These are phyloP conservation scores for Phaeoacremonium minimum DNA, from an alignment of 2,329 filamentous ascomycete species.

Conservation along the genomic window DNA sequence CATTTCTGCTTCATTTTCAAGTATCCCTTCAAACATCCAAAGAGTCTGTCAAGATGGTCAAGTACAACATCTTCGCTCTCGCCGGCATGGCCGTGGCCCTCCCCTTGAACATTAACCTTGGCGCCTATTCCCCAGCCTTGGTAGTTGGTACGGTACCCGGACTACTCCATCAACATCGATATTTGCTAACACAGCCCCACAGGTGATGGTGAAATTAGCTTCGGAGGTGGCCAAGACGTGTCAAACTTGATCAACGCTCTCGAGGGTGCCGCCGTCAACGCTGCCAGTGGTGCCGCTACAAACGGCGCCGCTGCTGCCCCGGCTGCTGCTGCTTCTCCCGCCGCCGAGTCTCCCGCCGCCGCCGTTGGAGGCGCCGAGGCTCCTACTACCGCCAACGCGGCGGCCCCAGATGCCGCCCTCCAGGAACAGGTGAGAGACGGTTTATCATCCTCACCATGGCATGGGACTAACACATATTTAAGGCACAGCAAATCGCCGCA, in stretches of 20 bases:
- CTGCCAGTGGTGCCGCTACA: conserved; percentile 21
- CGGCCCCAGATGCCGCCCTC: conserved; percentile 24
- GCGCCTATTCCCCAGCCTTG: conserved; percentile 38
- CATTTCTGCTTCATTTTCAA: conserved; percentile 10
- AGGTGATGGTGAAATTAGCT: conserved; percentile 42
- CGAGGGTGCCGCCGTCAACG: conserved; percentile 39
- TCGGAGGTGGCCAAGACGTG: conserved; percentile 39
- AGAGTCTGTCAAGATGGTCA: conserved; percentile 25
- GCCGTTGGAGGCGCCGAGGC: conserved; percentile 13
- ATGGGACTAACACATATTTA: conserved; percentile 3
- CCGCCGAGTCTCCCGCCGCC: conserved; percentile 13
- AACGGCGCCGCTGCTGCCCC: conserved; percentile 20
- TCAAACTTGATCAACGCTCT: conserved; percentile 38
- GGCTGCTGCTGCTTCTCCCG: conserved; percentile 17
- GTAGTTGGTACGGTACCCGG: conserved; percentile 22
- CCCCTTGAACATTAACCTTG: conserved; percentile 37
- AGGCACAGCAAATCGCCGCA: conserved; percentile 35
- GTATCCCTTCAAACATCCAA: conserved; percentile 6
- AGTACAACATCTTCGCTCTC: conserved; percentile 27
- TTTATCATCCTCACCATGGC: background rate
- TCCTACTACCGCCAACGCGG: conserved; percentile 6
- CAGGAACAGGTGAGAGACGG: conserved; percentile 25
- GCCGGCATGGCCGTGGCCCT: conserved; percentile 30
- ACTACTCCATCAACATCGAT: background rate
- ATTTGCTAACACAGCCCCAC: conserved; percentile 11